Evolutionary conservation across 805 yeast genomes (phyloP).

Genomic region (Nakazawaea wickerhamii): DNA sequence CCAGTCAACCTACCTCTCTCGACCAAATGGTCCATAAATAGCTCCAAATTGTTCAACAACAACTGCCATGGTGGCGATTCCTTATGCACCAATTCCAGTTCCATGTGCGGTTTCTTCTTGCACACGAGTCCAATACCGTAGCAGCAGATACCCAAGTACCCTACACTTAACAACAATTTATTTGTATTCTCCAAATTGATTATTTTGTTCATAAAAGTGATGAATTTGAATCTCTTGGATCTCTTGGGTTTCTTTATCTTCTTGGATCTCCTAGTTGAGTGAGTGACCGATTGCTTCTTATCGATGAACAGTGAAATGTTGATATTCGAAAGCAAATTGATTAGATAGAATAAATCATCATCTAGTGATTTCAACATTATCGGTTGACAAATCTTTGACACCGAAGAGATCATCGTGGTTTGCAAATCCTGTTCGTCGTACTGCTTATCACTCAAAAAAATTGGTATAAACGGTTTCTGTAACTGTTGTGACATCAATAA

Average conservation of each 20-base stretch:
- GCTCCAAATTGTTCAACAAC: neutral
- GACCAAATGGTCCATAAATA: conserved; percentile 3
- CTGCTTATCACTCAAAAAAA: conserved; percentile 16
- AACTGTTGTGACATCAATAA: conserved; percentile 23
- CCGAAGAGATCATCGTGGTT: conserved; percentile 15
- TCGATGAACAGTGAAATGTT: conserved; percentile 12
- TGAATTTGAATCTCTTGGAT: neutral
- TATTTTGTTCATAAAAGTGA: neutral
- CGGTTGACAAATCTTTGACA: conserved; percentile 29
- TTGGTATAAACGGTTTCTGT: conserved; percentile 26
- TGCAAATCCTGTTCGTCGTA: conserved; percentile 6
- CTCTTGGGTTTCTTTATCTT: neutral
- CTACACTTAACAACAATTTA: conserved; percentile 7
- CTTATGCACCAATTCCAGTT: too few species aligned
- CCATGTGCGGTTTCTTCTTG: neutral
- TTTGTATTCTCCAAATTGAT: neutral
- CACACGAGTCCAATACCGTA: conserved; percentile 4
- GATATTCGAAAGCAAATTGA: conserved; percentile 25
- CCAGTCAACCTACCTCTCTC: conserved; percentile 10
- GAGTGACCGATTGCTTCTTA: neutral
- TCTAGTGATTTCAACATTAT: conserved; percentile 21
- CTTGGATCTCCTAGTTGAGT: neutral
- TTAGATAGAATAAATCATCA: conserved; percentile 27
- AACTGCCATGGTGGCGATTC: too few species aligned
- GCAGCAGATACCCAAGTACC: conserved; percentile 10